Percentiles rank a stretch among this genome's conserved stretches.
phyloP scores from a whole-genome alignment of 2,329 filamentous ascomycete species.

The Chrysoporthe deuterocubensis region DNA sequence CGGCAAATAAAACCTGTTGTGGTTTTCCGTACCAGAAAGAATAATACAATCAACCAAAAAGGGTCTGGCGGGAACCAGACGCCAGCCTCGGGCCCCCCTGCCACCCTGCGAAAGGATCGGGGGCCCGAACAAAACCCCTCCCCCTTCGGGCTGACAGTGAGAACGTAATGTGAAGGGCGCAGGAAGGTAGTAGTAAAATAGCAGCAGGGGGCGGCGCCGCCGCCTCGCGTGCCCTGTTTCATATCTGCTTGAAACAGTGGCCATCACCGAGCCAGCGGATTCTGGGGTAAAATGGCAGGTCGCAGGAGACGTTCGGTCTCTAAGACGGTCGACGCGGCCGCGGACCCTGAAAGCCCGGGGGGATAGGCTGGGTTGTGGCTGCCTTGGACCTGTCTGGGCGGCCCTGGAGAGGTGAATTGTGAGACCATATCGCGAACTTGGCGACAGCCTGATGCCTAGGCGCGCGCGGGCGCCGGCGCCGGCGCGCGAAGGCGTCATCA shows the following conservation, averaged over 20 bases:
- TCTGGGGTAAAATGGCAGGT: conserved; percentile 3
- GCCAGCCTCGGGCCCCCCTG: not conserved
- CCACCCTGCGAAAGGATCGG: not conserved
- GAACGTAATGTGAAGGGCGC: not conserved
- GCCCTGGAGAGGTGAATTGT: no score
- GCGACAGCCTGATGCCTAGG: not conserved
- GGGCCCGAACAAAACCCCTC: not conserved
- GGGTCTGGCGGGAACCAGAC: no score
- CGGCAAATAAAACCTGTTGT: no score
- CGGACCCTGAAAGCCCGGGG: no score
- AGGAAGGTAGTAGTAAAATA: not conserved
- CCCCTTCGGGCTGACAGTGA: no score
- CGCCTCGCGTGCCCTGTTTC: conserved; percentile 8
- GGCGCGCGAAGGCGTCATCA: no score
- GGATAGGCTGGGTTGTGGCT: no score
- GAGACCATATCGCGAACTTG: no score
- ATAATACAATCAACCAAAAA: no score
- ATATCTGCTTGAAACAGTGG: conserved; percentile 3
- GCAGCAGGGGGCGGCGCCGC: not conserved
- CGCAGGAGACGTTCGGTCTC: not conserved
- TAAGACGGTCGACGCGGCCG: no score
- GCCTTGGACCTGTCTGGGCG: no score
- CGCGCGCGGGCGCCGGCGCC: not conserved
- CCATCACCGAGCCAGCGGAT: not conserved
- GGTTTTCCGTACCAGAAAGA: no score